phyloP scores from a whole-genome alignment of 2,329 filamentous ascomycete genomes.

The Madurella fahalii region DNA sequence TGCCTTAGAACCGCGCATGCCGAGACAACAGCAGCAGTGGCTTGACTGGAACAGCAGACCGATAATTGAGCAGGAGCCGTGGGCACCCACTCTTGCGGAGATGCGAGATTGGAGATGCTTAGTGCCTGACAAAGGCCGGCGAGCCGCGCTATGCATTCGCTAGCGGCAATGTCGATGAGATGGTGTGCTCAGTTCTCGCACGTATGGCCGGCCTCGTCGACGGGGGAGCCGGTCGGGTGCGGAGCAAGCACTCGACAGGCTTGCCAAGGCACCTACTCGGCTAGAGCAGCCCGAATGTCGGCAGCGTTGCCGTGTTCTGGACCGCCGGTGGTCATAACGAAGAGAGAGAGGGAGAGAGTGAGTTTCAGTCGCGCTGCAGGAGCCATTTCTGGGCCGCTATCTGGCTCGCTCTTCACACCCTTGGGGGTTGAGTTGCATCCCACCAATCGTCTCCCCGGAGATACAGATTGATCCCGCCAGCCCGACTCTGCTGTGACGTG shows the following conservation, averaged over 20 bases:
- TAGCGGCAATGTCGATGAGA: slow-evolving; percentile 10
- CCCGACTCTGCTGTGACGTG: slow-evolving; percentile 8
- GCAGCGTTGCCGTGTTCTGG: neutral
- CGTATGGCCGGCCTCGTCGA: slow-evolving; percentile 13
- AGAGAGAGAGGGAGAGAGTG: neutral
- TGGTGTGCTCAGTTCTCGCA: slow-evolving; percentile 17
- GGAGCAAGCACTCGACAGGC: slow-evolving; percentile 10
- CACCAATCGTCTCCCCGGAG: slow-evolving; percentile 18
- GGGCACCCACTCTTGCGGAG: neutral
- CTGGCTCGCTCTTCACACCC: slow-evolving; percentile 16
- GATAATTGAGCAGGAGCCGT: slow-evolving; percentile 2
- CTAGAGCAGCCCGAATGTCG: neutral
- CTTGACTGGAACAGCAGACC: neutral
- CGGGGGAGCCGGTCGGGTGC: slow-evolving; percentile 3
- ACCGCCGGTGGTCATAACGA: slow-evolving; percentile 1
- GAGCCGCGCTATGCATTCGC: slow-evolving; percentile 5
- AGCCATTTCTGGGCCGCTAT: slow-evolving; percentile 1
- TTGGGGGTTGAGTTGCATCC: slow-evolving; percentile 9
- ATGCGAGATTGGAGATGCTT: neutral
- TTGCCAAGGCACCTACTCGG: slow-evolving; percentile 10
- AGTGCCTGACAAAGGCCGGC: slow-evolving; percentile 16
- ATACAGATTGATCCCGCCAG: neutral
- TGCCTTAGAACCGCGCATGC: neutral
- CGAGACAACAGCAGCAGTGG: neutral
- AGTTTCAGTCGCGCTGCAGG: slow-evolving; percentile 6